A percentile compares a stretch with the other conserved stretches of the same genome.
phyloP scores from a whole-genome alignment of 306 rosid species.

The Castanea sativa region DNA sequence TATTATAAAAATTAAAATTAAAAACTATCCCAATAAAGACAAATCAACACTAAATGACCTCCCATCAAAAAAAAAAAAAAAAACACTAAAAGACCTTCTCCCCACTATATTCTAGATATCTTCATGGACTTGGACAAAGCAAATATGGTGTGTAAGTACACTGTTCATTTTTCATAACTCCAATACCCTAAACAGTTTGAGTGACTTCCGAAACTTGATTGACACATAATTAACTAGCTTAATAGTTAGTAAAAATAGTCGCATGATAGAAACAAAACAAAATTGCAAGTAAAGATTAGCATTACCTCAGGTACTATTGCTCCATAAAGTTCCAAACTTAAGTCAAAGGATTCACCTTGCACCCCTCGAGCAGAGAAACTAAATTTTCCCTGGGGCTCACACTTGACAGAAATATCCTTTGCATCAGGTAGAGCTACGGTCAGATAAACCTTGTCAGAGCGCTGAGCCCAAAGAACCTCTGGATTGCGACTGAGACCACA shows the following conservation, averaged over 20 bases:
- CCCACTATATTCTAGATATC: too few species aligned
- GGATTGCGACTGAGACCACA: slow-evolving; percentile 67
- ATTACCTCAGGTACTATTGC: slow-evolving; percentile 64
- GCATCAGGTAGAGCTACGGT: slow-evolving; percentile 88
- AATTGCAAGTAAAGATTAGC: not conserved
- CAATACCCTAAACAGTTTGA: not conserved
- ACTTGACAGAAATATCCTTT: slow-evolving; percentile 65
- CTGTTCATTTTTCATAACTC: too few species aligned
- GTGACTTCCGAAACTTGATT: not conserved
- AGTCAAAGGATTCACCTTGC: slow-evolving; percentile 60
- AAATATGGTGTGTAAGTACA: too few species aligned
- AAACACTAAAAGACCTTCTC: too few species aligned
- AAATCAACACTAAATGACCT: too few species aligned
- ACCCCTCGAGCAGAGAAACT: slow-evolving; percentile 71
- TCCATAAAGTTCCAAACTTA: slow-evolving; percentile 65
- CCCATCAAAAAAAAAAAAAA: too few species aligned
- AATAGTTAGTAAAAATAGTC: not conserved
- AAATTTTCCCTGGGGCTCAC: slow-evolving; percentile 76
- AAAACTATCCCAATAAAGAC: too few species aligned
- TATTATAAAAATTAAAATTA: too few species aligned
- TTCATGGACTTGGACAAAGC: too few species aligned
- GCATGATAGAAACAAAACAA: not conserved
- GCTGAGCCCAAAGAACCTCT: slow-evolving; percentile 95
- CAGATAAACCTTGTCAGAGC: slow-evolving; percentile 77
- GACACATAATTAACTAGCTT: not conserved